Evolutionary conservation across 371 early-diverging fungal genomes (phyloP).

Genomic region (Entomophthora muscae): DNA sequence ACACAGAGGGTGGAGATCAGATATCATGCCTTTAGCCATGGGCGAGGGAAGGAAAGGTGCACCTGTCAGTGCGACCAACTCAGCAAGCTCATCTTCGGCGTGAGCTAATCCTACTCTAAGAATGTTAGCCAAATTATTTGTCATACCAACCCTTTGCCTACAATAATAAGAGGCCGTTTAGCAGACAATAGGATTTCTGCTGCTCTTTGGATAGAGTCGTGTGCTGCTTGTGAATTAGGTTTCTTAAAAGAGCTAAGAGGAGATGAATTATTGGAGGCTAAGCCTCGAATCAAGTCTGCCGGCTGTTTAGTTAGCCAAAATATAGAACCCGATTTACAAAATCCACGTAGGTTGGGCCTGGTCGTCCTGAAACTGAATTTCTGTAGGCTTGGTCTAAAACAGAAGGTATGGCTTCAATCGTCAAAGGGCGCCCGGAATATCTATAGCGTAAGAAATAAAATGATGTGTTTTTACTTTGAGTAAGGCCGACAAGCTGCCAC

Average conservation of each 20-base stretch:
- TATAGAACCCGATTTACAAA: slow-evolving; percentile 14
- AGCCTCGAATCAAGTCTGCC: slow-evolving; percentile 44
- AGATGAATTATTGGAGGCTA: slow-evolving; percentile 13
- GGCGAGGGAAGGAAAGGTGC: slow-evolving; percentile 64
- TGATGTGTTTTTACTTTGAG: slow-evolving; percentile 40
- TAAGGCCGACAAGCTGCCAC: slow-evolving; percentile 42
- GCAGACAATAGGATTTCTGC: slow-evolving; percentile 20
- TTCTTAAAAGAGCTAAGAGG: slow-evolving; percentile 13
- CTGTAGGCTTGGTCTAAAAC: slow-evolving; percentile 37
- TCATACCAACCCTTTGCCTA: slow-evolving; percentile 58
- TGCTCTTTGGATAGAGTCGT: slow-evolving; percentile 16
- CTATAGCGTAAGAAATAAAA: too few relatives aligned
- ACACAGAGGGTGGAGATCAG: slow-evolving; percentile 40
- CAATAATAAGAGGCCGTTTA: slow-evolving; percentile 39
- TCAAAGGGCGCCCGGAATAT: slow-evolving; percentile 31
- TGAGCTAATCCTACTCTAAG: slow-evolving; percentile 30
- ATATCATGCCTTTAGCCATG: slow-evolving; percentile 53
- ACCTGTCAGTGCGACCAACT: slow-evolving; percentile 29
- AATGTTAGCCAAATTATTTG: not conserved
- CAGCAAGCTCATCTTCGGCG: slow-evolving; percentile 36
- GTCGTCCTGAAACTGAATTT: slow-evolving; percentile 34
- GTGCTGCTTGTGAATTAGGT: slow-evolving; percentile 28
- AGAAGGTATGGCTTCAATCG: slow-evolving; percentile 29
- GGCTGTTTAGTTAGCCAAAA: slow-evolving; percentile 17
- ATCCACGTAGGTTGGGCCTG: slow-evolving; percentile 56